Conservation (phyloP, 2,329 filamentous ascomycete genomes). For the Trichoderma hamatum region DNA sequence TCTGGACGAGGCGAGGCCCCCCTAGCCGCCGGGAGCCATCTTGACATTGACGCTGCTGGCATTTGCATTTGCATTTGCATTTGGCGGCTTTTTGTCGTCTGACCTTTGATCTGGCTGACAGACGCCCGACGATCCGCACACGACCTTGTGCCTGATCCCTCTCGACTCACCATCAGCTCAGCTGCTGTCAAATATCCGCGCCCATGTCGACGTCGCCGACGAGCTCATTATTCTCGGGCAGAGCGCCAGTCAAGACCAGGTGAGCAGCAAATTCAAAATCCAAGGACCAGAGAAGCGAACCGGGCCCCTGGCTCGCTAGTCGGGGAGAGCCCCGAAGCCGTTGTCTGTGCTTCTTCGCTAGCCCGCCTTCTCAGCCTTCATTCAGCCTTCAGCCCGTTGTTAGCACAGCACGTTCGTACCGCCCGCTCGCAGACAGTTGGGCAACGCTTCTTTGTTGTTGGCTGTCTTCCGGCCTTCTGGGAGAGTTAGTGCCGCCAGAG, state of each 20-base stretch:
- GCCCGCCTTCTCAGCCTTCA: conserved; percentile 26
- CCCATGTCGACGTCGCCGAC: conserved; percentile 24
- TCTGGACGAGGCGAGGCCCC: neutral
- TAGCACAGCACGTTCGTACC: neutral
- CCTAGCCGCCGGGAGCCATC: neutral
- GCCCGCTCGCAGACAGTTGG: neutral
- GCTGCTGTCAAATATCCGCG: conserved; percentile 19
- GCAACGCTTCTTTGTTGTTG: neutral
- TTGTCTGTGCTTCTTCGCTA: conserved; percentile 24
- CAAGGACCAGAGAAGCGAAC: conserved; percentile 14
- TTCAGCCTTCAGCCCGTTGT: neutral
- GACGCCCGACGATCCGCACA: conserved; percentile 30
- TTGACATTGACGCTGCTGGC: neutral
- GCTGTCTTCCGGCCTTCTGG: neutral
- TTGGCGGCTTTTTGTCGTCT: conserved; percentile 32
- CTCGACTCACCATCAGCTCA: conserved; percentile 37
- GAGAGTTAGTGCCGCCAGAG: neutral
- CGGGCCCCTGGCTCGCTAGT: conserved; percentile 20
- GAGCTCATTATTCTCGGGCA: conserved; percentile 20
- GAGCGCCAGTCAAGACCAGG: conserved; percentile 21
- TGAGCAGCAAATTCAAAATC: conserved; percentile 18
- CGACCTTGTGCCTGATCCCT: conserved; percentile 54
- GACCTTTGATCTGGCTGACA: conserved; percentile 36
- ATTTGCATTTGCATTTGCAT: conserved; percentile 8
- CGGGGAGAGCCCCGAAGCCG: conserved; percentile 16